Base-by-base conservation (phyloP, 768 basidiomycete genomes). In the Auricularia auricula-judae region DNA sequence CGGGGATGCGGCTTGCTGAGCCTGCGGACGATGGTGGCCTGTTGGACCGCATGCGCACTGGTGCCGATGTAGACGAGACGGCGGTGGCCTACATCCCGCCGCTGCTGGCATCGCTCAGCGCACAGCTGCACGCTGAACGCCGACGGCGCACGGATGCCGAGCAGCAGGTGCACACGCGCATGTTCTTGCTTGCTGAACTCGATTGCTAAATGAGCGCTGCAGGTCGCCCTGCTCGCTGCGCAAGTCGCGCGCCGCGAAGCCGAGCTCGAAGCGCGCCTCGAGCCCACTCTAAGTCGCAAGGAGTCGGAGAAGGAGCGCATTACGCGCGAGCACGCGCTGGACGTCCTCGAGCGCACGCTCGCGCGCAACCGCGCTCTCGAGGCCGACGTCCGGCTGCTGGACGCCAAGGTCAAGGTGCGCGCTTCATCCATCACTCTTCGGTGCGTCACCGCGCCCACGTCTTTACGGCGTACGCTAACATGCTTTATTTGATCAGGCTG, bases 171-270 rank as follows among this genome's bases (percentile, higher is more conserved):
- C 23, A 1, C 23, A 23, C 23, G 23, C 23, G 23, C 23, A 23
- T 23, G 23, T 23, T 23, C 23, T 23, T 23, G 1, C 23, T 23
- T 23, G 23, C 23, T 23, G 23, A 23, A 23, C 23, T 23, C 23
- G 23, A 23, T 23, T 23, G 23, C 23, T 23, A 23, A 23, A 23
- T 23, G 23, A 23, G 23, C 23, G 23, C 23, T 23, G 23, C 23
- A 23, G 23, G 76, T 83, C 29, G 70, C 76, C 3, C 72, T 74
- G 18, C 75, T 87, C 2, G 78, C 81, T 64, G 84, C 84, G 0
- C 79, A 80, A 70, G 70, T 87, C 3, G 82, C 84, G 0, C 78
- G 80, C 4, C 76, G 84, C n/a, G 85, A 86, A 56, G 79, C 79
- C 0, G 82, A 85, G 67, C 74, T 86, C 4, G 82, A 82, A 67